Evolutionary conservation across 352 stramenopile species (phyloP), one percentile per base, ranked within the genome.

Genomic region (Saprolegnia parasitica): DNA sequence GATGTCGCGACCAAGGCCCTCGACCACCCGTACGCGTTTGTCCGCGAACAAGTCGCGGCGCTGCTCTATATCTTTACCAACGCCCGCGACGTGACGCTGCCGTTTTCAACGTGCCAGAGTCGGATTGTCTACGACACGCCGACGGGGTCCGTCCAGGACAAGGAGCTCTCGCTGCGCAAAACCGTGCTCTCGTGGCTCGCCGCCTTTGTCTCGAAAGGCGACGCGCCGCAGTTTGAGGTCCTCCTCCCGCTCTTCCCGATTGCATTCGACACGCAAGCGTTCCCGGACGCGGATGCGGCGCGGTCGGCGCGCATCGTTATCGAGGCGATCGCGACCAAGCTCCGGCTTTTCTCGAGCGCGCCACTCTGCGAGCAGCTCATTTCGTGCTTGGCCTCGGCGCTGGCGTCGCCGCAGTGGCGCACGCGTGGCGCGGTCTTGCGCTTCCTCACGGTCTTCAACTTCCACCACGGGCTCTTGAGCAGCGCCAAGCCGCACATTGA

Each of bases 1-100:
- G 26, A 26, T 6, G 63, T 70, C 6, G 54, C 54, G 9, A 26
- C 11, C n/a, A 13, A 15, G 5, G 80, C 78, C 0, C 58, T 93
- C 50, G 72, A 79, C 0, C 85, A 93, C 40, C 83, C 79, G 56
- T 93, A 93, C 80, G 88, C 89, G 70, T 90, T 91, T 62, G 88
- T 93, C 18, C 81, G 85, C 23, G 83, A 93, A 46, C 77, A 76
- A 32, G 80, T 78, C 4, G 85, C 76, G 2, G 78, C 80, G 45
- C 73, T 88, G 54, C 52, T 91, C 18, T 90, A 86, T 60, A 65
- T 90, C n/a, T 57, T 93, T 18, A 68, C 76, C 1, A 49, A 63
- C 37, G 77, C 74, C 40, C 57, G 24, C 8, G 74, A 65, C 68
- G 49, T 1, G 71, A 21, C 23, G 56, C 54, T 61, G 16, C 32